Conservation (phyloP, 2,329 filamentous ascomycete genomes). For the Metarhizium brunneum region DNA sequence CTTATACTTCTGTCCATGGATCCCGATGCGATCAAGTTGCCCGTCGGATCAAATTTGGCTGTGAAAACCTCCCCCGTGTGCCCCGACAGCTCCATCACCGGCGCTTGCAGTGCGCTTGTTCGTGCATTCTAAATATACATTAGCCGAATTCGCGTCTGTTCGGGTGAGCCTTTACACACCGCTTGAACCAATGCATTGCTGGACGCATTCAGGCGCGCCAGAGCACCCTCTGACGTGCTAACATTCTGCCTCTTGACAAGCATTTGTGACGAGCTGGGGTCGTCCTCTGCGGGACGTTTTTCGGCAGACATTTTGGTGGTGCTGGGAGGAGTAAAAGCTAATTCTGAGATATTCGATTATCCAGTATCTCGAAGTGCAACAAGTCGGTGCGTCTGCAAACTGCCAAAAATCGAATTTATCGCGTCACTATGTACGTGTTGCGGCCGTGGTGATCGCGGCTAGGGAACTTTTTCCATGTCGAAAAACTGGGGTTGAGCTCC, state of each 20-base stretch:
- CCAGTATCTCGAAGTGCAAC: not conserved
- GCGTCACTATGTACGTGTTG: not conserved
- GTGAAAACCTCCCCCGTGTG: constrained; percentile 81
- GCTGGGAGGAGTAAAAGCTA: constrained; percentile 16
- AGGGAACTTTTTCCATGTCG: not conserved
- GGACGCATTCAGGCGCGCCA: constrained; percentile 42
- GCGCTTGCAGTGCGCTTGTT: constrained; percentile 76
- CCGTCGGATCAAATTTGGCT: constrained; percentile 80
- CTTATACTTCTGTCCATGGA: constrained; percentile 90
- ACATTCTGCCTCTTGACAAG: constrained; percentile 84
- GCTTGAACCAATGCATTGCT: constrained; percentile 40
- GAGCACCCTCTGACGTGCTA: constrained; percentile 34
- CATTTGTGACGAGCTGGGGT: constrained; percentile 69
- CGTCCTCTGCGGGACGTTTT: constrained; percentile 82
- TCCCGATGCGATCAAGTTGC: constrained; percentile 83
- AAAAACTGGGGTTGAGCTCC: not conserved
- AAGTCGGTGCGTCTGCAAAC: not conserved
- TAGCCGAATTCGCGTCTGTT: not conserved
- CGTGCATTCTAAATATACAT: constrained; percentile 51
- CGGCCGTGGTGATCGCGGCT: constrained; percentile 1
- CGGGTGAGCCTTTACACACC: constrained; percentile 24
- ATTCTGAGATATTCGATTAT: not conserved
- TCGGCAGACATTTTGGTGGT: constrained; percentile 66
- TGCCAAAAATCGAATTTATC: not conserved
- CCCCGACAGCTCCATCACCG: constrained; percentile 87